Base-by-base conservation (phyloP, 1,284 basidiomycete genomes). In the Melampsora abietis-canadensis region DNA sequence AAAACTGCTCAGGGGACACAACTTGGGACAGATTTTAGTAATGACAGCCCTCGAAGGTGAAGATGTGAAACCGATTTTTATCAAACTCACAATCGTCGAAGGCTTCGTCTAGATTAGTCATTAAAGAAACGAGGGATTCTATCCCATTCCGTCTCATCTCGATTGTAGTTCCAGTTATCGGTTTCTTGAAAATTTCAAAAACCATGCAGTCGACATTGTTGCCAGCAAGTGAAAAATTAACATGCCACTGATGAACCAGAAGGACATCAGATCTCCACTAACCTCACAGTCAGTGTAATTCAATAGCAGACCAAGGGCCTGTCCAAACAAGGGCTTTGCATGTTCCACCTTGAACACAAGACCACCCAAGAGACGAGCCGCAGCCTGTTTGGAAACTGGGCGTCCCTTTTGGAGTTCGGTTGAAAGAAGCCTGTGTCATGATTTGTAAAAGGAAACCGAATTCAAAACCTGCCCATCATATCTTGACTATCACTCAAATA, bases 141-240 rank as follows among this genome's bases (percentile, higher is more conserved):
- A 80, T 64, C 4, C 76, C 77, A 66, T 81, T 80, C 21, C 78
- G 61, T 44, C 77, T 76, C 4, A 76, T 78, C 44, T 81, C 80
- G 44, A 80, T 66, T 8, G 76, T 69, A 10, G 47, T 67, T 4
- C 76, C 76, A 10, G 66, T 68, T 6, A 48, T 59, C 17, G 51
- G 19, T 4, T 72, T 76, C 78, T 79, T 68, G n/a, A 10, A 30
- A 30, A 3, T n/a, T 30, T 65, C 19, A 21, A 48, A 61, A 15
- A 47, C 27, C 21, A 47, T 37, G 57, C 6, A 51, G 21, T 19
- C 15, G 37, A 8, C 19, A 14, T 37, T 47, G 21, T 44, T n/a
- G 47, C 24, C 15, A 51, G 66, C 34, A 15, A 79, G 76, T 14
- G 74, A 63, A 3, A 61, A 70, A 17, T 48, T n/a, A 0, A 31